Base-by-base conservation (phyloP, 805 yeast species). In the Starmerella lactis-condensi region DNA sequence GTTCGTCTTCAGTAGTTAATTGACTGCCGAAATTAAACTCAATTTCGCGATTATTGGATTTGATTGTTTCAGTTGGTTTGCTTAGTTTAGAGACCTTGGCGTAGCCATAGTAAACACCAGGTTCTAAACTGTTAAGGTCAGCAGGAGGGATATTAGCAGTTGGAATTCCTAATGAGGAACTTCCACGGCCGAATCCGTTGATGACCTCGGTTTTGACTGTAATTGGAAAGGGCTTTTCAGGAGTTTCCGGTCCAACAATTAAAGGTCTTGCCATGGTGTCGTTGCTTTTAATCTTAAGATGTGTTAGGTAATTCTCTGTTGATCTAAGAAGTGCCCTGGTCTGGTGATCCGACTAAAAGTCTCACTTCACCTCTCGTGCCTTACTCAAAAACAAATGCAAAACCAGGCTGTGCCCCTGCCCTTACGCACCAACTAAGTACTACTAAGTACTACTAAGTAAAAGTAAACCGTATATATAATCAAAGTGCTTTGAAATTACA, bases 151-250 rank as follows among this genome's bases (percentile, higher is more conserved):
- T 67, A 47, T 85, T 85, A 5, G 95, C 96, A 0, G 99, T 89
- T 2, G 98, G 98, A 26, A 82, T 75, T 0, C 96, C 96, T 25
- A 89, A 61, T 43, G 81, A 94, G 0, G 89, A 53, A 0, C 95
- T 79, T 0, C 99, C 99, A 33, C 99, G 65, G 5, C 98, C 99
- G 54, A 79, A 89, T 0, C 99, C 98, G 19, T 83, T 59, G 22
- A 72, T 61, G 5, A 77, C 70, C 9, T 39, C 34, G n/a, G 58
- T 45, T 11, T 41, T 34, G 5, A 54, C 44, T 7, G 26, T 52
- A 26, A 37, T 40, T 4, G 64, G 64, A 32, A 41, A 58, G 17
- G 64, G 64, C 12, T 39, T 23, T 24, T 38, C 44, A 2, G 50
- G 53, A 8, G 32, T 11, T 3, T 51, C 57, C 8, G 49, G 47